These are phyloP conservation scores for Hymenoscyphus occultus DNA, from an alignment of 2,329 filamentous ascomycete species.

Conservation along the genomic window DNA sequence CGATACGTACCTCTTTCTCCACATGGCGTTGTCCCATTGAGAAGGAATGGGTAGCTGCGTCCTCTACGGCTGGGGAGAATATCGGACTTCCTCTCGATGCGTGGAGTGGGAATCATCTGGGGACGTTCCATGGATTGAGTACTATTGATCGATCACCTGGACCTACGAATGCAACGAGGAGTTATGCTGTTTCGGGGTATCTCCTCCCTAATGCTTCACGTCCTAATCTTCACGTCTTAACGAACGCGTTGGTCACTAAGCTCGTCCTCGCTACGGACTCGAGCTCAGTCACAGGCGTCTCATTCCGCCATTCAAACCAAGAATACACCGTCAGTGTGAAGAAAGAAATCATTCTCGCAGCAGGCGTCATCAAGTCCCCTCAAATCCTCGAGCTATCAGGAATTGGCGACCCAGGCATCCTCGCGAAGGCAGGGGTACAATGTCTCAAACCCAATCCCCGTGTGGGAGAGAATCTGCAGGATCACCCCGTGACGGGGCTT, in stretches of 20 bases:
- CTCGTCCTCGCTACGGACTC: slow-evolving; percentile 48
- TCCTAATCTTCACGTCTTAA: slow-evolving; percentile 74
- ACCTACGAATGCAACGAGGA: slow-evolving; percentile 18
- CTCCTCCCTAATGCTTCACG: slow-evolving; percentile 19
- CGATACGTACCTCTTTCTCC: slow-evolving; percentile 23
- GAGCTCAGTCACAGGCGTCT: slow-evolving; percentile 20
- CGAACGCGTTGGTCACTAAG: slow-evolving; percentile 72
- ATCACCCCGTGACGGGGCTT: slow-evolving; percentile 18
- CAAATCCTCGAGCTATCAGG: slow-evolving; percentile 38
- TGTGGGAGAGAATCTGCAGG: slow-evolving; percentile 28
- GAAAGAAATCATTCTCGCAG: slow-evolving; percentile 32
- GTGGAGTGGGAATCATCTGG: slow-evolving; percentile 23
- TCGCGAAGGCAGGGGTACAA: slow-evolving; percentile 21
- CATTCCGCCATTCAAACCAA: slow-evolving; percentile 17
- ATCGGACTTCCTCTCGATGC: slow-evolving; percentile 16
- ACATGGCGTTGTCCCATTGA: slow-evolving; percentile 14
- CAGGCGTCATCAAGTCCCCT: slow-evolving; percentile 31
- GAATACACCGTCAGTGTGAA: slow-evolving; percentile 21
- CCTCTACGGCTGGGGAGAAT: slow-evolving; percentile 10
- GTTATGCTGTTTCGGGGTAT: slow-evolving; percentile 28
- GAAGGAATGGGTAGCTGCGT: slow-evolving; percentile 15
- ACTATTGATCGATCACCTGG: slow-evolving; percentile 17
- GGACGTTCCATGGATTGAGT: slow-evolving; percentile 17
- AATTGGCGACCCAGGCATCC: slow-evolving; percentile 27
- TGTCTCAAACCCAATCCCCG: slow-evolving; percentile 19